phyloP scores from a whole-genome alignment of 2,329 filamentous ascomycete genomes.

The Fusarium sp. region DNA sequence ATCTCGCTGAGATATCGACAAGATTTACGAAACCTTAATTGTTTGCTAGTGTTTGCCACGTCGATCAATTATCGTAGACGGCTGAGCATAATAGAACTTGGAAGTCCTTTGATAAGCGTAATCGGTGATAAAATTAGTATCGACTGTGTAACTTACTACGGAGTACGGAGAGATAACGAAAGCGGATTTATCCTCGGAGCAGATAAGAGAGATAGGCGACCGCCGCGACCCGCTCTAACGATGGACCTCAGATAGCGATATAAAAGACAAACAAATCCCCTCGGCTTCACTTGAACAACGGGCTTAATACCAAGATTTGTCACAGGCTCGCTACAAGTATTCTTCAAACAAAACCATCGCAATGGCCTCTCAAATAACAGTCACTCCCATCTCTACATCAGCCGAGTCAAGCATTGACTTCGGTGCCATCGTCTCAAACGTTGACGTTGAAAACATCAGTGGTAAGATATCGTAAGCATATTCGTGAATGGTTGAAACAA shows the following conservation, averaged over 20 bases:
- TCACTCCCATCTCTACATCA: conserved; percentile 52
- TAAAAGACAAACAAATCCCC: conserved; percentile 7
- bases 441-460: conserved; percentile 69
- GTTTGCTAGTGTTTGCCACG: background rate
- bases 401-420: conserved; percentile 62
- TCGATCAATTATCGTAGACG: background rate
- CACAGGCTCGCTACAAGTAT: background rate
- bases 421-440: conserved; percentile 66
- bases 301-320: background rate
- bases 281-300: background rate
- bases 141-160: background rate
- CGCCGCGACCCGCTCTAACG: conserved; percentile 20
- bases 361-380: conserved; percentile 43
- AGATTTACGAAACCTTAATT: background rate
- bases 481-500: conserved; percentile 6
- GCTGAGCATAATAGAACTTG: too few relatives aligned
- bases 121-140: background rate
- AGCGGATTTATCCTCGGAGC: background rate
- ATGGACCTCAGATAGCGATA: background rate
- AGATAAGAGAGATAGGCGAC: conserved; percentile 30
- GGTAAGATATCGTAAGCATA: conserved; percentile 55
- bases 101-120: background rate
- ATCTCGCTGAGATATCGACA: background rate
- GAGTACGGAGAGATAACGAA: background rate
- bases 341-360: background rate